Percentiles rank a stretch among this genome's conserved stretches.
These are phyloP conservation scores for Claviceps fusiformis DNA, from an alignment of 2,329 filamentous ascomycete genomes.

Conservation along the genomic window DNA sequence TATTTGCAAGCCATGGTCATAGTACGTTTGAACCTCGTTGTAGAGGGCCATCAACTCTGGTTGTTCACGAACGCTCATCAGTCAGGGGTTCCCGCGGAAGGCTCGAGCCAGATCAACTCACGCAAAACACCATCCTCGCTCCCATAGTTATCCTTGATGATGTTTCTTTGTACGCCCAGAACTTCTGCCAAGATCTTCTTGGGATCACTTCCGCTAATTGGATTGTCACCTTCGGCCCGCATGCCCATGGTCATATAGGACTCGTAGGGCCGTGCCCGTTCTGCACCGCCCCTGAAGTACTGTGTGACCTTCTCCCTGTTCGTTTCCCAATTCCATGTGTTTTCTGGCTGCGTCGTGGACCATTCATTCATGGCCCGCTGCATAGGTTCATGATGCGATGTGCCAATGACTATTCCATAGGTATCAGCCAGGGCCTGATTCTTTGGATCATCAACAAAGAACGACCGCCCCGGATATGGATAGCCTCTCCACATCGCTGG, in stretches of 20 bases:
- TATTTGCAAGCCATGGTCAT: constrained; percentile 43
- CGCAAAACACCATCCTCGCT: constrained; percentile 26
- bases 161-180: constrained; percentile 38
- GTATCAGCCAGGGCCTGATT: constrained; percentile 47
- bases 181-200: constrained; percentile 38
- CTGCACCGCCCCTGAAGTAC: constrained; percentile 43
- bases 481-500: constrained; percentile 49
- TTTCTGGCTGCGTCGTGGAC: constrained; percentile 25
- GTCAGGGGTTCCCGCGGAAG: not conserved
- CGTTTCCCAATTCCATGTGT: constrained; percentile 45
- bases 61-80: not conserved
- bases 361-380: constrained; percentile 40
- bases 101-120: constrained; percentile 11
- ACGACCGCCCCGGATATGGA: constrained; percentile 36
- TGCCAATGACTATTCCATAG: constrained; percentile 51
- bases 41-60: constrained; percentile 50
- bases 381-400: constrained; percentile 54
- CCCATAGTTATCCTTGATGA: constrained; percentile 38
- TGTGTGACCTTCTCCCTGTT: constrained; percentile 40
- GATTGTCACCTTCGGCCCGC: constrained; percentile 45
- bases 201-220: constrained; percentile 35
- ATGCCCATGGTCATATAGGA: constrained; percentile 45
- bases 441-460: constrained; percentile 46
- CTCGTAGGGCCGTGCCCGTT: constrained; percentile 41
- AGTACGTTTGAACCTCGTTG: constrained; percentile 51